phyloP scores from a whole-genome alignment of 2,329 filamentous ascomycete genomes.

The Claviceps spartinae region DNA sequence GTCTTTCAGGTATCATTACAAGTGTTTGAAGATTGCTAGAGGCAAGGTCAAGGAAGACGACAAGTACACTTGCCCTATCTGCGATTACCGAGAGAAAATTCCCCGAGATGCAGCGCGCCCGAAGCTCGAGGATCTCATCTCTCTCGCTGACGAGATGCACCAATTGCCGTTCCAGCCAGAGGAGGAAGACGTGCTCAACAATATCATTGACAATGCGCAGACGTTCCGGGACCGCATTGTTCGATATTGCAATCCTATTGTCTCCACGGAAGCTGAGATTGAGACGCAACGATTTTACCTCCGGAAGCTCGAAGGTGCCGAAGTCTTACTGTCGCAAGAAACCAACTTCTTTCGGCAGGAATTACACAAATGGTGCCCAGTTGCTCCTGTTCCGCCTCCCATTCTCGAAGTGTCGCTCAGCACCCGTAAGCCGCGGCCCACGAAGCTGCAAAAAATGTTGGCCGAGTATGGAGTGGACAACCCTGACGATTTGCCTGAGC shows the following conservation, averaged over 20 bases:
- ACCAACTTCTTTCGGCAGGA: constrained; percentile 98
- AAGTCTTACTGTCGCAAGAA: constrained; percentile 80
- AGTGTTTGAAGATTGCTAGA: constrained; percentile 92
- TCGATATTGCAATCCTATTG: constrained; percentile 65
- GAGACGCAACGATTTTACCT: constrained; percentile 89
- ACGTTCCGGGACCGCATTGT: constrained; percentile 74
- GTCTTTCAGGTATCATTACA: constrained; percentile 72
- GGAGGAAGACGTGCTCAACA: constrained; percentile 75
- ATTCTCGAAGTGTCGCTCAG: constrained; percentile 78
- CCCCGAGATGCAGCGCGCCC: constrained; percentile 90
- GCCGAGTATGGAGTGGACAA: constrained; percentile 78
- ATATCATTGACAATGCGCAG: constrained; percentile 74
- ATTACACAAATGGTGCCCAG: constrained; percentile 85
- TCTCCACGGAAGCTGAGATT: constrained; percentile 73
- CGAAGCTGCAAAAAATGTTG: constrained; percentile 92
- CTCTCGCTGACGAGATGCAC: constrained; percentile 73
- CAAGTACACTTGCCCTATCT: constrained; percentile 96
- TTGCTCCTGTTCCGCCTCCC: constrained; percentile 74
- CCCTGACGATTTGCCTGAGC: constrained; percentile 77
- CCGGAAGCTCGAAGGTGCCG: constrained; percentile 91
- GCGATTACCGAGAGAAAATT: constrained; percentile 93
- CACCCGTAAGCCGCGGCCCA: constrained; percentile 88
- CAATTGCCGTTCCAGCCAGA: constrained; percentile 85
- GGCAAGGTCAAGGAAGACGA: constrained; percentile 98
- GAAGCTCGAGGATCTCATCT: constrained; percentile 78